A percentile compares a stretch with the other conserved stretches of the same genome.
phyloP scores from a whole-genome alignment of 257 asterid species.

The Fraxinus americana region DNA sequence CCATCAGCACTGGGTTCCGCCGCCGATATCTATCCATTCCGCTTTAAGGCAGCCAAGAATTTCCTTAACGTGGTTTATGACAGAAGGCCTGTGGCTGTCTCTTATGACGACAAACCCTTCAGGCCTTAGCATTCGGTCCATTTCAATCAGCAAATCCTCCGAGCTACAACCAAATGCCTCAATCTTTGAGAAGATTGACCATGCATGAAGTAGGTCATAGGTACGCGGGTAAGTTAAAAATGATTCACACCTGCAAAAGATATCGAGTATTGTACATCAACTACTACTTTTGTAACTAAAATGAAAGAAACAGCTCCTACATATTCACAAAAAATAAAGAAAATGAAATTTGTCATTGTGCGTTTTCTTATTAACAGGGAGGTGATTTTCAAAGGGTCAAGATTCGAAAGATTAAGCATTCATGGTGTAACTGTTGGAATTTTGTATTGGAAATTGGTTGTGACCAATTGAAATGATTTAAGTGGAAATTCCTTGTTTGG shows the following conservation, averaged over 20 bases:
- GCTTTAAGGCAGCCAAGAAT: slow-evolving; percentile 61
- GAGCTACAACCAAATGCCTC: slow-evolving; percentile 69
- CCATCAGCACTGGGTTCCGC: slow-evolving; percentile 66
- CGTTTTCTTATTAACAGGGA: background rate
- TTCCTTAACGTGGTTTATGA: slow-evolving; percentile 52
- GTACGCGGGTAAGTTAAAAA: slow-evolving; percentile 97
- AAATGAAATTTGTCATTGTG: background rate
- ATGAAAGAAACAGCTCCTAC: background rate
- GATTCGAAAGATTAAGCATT: background rate
- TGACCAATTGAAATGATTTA: no score
- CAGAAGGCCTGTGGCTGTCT: slow-evolving; percentile 49
- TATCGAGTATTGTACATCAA: slow-evolving; percentile 14
- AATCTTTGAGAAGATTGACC: slow-evolving; percentile 72
- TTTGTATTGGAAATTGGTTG: no score
- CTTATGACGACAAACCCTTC: slow-evolving; percentile 80
- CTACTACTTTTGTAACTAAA: background rate
- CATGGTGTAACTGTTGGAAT: background rate
- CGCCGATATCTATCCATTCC: slow-evolving; percentile 88
- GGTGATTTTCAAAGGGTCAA: background rate
- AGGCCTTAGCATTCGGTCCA: slow-evolving; percentile 89
- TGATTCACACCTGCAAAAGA: slow-evolving; percentile 84
- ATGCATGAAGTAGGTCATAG: slow-evolving; percentile 86
- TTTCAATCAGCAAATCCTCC: slow-evolving; percentile 83
- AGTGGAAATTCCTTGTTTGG: no score
- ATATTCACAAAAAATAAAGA: background rate